Evolutionary conservation across 306 rosid genomes (phyloP).

Genomic region (Ammopiptanthus mongolicus): DNA sequence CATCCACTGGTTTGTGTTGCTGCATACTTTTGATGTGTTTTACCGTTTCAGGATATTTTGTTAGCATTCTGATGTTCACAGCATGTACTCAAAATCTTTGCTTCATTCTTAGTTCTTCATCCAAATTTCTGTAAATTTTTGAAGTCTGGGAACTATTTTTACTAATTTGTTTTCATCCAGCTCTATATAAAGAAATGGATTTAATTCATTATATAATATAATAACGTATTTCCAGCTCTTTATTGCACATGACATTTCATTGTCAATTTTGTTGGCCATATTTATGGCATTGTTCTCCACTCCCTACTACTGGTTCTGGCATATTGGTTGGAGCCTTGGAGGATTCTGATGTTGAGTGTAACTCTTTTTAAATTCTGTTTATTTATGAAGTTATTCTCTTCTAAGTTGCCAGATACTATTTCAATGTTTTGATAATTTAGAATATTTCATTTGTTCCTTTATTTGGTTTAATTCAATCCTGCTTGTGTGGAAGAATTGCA

Average conservation of each 20-base stretch:
- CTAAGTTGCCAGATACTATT: background rate
- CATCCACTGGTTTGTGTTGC: constrained; percentile 84
- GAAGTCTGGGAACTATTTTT: background rate
- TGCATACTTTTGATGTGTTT: constrained; percentile 14
- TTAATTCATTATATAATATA: background rate
- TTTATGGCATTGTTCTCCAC: background rate
- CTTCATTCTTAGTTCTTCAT: background rate
- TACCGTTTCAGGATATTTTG: constrained; percentile 14
- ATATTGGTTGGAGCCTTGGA: no score
- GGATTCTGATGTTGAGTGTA: no score
- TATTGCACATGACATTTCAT: background rate
- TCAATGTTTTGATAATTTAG: background rate
- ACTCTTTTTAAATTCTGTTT: no score
- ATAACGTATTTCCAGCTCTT: background rate
- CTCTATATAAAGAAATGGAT: background rate
- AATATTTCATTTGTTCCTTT: background rate
- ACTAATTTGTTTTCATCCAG: background rate
- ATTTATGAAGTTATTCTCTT: background rate
- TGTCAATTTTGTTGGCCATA: background rate
- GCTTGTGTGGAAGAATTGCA: no score
- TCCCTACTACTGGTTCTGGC: background rate
- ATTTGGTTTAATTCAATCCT: background rate
- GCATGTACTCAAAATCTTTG: background rate
- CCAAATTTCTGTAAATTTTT: background rate
- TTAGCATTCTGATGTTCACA: background rate